Conservation (phyloP, 768 basidiomycete species). For the Trametes meyenii region DNA sequence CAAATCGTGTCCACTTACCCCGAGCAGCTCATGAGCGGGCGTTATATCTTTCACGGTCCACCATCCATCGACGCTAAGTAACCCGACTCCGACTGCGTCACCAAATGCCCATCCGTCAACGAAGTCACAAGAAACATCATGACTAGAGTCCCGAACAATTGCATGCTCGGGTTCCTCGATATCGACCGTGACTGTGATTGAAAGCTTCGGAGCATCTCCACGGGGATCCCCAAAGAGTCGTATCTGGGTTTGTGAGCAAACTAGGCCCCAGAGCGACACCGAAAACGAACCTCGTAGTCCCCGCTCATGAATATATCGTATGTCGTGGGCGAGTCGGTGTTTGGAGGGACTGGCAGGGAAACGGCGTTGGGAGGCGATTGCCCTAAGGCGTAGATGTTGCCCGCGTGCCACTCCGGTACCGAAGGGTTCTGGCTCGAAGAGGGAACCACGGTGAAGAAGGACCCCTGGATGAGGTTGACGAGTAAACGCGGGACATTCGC, state of each 20-base stretch:
- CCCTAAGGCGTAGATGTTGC: conserved; percentile 81
- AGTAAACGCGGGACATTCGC: conserved; percentile 47
- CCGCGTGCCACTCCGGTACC: conserved; percentile 70
- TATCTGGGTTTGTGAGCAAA: conserved; percentile 49
- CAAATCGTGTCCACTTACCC: conserved; percentile 17
- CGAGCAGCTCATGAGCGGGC: conserved; percentile 20
- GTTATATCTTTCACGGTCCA: conserved; percentile 50
- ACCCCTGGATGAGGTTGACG: conserved; percentile 67
- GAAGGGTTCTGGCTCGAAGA: conserved; percentile 27
- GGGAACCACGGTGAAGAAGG: conserved; percentile 72
- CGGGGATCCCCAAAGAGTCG: conserved; percentile 81
- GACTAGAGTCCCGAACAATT: conserved; percentile 49
- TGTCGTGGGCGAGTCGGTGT: conserved; percentile 42
- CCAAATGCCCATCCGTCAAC: conserved; percentile 79
- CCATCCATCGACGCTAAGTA: conserved; percentile 56
- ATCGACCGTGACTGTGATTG: conserved; percentile 52
- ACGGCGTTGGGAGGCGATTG: conserved; percentile 51
- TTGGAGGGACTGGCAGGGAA: conserved; percentile 51
- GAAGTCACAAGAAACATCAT: conserved; percentile 67
- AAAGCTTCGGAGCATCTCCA: conserved; percentile 54
- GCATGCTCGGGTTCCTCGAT: conserved; percentile 42
- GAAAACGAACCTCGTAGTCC: conserved; percentile 71
- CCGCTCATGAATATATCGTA: conserved; percentile 79
- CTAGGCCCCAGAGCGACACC: background rate
- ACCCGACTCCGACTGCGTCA: conserved; percentile 62